Evolutionary conservation across 148 eudicot species (phyloP), one percentile per base, ranked within the genome.

Genomic region (Vaccinium darrowii): DNA sequence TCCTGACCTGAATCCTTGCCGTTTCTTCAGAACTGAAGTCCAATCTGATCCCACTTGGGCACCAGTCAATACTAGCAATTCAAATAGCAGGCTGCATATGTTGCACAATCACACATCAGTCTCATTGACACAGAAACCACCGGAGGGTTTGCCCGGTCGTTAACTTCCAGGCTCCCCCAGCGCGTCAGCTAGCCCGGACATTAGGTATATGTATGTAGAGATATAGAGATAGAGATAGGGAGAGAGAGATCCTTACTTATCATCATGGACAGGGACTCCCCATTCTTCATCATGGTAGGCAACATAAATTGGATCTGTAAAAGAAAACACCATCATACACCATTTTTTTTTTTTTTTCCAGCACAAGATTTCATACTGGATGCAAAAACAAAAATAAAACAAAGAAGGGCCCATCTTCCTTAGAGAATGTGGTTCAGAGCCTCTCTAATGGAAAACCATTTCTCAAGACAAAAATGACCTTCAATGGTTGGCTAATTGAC

Each of bases 31-130:
- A 10, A 94, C 92, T 71, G 95, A 88, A 49, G 98, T 89, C 98
- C 98, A 95, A 85, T 92, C 94, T 73, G 98, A 95, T 83, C 98
- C 98, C 76, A 95, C 93, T 90, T 95, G 98, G 21, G 97, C 98
- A 76, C 93, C 91, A 57, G 93, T 92, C 65, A 95, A 79, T 14
- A 92, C 94, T 77, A 94, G 86, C 89, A 95, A 79, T 85, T 95
- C 98, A 84, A 95, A 94, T 85, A 95, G 75, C 87, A 89, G 52
- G 75, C 97, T 94, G 89, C 85, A 82, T 67, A n/a, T 8, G 52
- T 53, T 21, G 43, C 51, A 50, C 25, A 62, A 33, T 33, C 49
- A 60, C n/a, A 21, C n/a, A 39, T 33, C 58, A 84, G 25, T 47
- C 30, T 81, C 58, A n/a, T 52, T 1, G 13, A 54, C 43, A 16